These are phyloP conservation scores for Penicillium sp. DNA, from an alignment of 2,329 filamentous ascomycete genomes.

Conservation along the genomic window DNA sequence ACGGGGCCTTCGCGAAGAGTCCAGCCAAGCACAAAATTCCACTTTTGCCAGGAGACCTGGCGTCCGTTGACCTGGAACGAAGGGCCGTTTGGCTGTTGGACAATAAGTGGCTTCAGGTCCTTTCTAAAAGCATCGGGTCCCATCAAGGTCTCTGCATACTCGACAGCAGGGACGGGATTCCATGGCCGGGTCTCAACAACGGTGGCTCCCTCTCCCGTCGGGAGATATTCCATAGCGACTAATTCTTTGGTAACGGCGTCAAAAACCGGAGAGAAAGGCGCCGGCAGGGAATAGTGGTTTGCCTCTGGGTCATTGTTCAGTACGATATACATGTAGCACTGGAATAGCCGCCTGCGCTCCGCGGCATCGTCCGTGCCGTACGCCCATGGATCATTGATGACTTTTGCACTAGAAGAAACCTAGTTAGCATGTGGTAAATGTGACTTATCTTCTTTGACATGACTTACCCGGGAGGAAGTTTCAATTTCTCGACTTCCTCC, in stretches of 20 bases:
- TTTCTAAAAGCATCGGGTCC: slow-evolving; percentile 24
- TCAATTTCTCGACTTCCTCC: not conserved
- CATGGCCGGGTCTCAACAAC: not conserved
- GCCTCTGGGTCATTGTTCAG: not conserved
- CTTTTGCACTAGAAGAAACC: not conserved
- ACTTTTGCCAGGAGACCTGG: slow-evolving; percentile 58
- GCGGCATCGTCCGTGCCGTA: not conserved
- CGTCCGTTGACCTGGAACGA: slow-evolving; percentile 59
- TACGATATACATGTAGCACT: not conserved
- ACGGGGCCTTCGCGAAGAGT: slow-evolving; percentile 62
- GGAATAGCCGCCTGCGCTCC: not conserved
- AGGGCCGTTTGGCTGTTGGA: slow-evolving; percentile 64
- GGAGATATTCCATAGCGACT: not conserved
- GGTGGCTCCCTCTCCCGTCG: not conserved
- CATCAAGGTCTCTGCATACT: not conserved
- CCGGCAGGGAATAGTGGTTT: not conserved
- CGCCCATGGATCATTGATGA: not conserved
- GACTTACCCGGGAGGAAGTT: not conserved
- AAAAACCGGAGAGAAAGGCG: not conserved
- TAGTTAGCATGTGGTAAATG: too few relatives aligned
- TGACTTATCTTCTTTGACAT: too few relatives aligned
- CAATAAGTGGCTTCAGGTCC: slow-evolving; percentile 64
- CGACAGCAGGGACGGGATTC: not conserved
- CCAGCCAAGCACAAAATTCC: slow-evolving; percentile 64
- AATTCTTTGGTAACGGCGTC: not conserved